These are phyloP conservation scores for Gleditsia sinensis DNA, from an alignment of 306 rosid species.

Conservation along the genomic window DNA sequence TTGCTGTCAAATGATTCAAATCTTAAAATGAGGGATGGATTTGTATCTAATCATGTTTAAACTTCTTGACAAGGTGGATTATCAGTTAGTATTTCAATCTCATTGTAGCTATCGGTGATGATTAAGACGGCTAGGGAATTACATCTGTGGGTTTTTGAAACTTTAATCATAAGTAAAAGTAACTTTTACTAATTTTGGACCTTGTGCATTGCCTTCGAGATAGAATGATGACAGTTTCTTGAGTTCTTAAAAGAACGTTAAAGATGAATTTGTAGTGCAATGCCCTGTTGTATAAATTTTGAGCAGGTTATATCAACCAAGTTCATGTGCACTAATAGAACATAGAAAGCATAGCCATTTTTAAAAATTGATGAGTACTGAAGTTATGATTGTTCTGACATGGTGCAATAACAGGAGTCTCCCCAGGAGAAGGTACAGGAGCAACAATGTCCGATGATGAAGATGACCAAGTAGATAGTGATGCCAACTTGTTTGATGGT, in stretches of 20 bases:
- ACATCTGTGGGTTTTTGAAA: neutral
- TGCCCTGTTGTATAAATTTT: slow-evolving; percentile 21
- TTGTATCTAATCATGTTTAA: no score
- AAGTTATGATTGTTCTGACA: slow-evolving; percentile 15
- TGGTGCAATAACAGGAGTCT: slow-evolving; percentile 68
- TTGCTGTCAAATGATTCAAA: no score
- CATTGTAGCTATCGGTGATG: slow-evolving; percentile 4
- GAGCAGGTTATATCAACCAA: slow-evolving; percentile 20
- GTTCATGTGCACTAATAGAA: slow-evolving; percentile 12
- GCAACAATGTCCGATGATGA: slow-evolving; percentile 99
- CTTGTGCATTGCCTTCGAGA: neutral
- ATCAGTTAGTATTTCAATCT: neutral
- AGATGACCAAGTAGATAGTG: slow-evolving; percentile 87
- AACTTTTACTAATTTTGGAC: slow-evolving; percentile 5
- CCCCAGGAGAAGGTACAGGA: slow-evolving; percentile 97
- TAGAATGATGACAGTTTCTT: slow-evolving; percentile 18
- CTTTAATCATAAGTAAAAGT: neutral
- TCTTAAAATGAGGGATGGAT: no score
- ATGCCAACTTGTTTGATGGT: slow-evolving; percentile 80
- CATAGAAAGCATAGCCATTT: neutral
- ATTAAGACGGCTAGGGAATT: no score
- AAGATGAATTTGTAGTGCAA: slow-evolving; percentile 15
- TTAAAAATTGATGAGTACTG: slow-evolving; percentile 15
- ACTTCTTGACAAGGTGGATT: neutral
- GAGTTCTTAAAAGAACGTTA: slow-evolving; percentile 9